Evolutionary conservation across 176 grass and related monocot genomes (phyloP).

Genomic region (Neostapfia colusana): DNA sequence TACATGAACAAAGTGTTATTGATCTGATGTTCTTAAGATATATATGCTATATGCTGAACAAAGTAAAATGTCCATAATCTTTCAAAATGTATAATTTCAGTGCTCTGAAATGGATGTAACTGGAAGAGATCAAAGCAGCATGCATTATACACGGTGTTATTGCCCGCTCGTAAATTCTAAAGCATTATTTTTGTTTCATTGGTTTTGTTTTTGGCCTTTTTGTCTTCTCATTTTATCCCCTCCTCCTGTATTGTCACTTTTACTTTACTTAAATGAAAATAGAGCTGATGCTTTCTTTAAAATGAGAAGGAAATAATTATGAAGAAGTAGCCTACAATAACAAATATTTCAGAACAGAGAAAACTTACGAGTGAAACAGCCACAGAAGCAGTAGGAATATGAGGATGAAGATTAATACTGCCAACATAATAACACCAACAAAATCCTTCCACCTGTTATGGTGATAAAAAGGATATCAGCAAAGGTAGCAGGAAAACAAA

Average conservation of each 20-base stretch:
- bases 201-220: not conserved
- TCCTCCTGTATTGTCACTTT: not conserved
- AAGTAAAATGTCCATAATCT: not conserved
- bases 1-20: conserved; percentile 4
- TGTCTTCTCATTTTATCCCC: not conserved
- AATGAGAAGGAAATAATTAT: not conserved
- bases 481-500: conserved; percentile 1
- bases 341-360: conserved; percentile 6
- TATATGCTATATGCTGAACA: not conserved
- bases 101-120: not conserved
- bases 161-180: not conserved
- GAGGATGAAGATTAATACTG: conserved; percentile 75
- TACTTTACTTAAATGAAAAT: not conserved
- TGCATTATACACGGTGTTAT: not conserved
- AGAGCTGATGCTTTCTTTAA: not conserved
- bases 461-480: conserved; percentile 31
- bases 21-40: conserved; percentile 2
- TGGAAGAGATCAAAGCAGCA: not conserved
- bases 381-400: conserved; percentile 69
- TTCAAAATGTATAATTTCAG: not conserved
- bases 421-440: conserved; percentile 68
- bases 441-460: conserved; percentile 89
- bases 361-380: conserved; percentile 79
- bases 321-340: not conserved
- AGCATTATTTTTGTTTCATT: not conserved